A percentile compares a stretch with the other conserved stretches of the same genome.
Conservation (phyloP, 495 filamentous ascomycete genomes). For the Platismatia glauca region DNA sequence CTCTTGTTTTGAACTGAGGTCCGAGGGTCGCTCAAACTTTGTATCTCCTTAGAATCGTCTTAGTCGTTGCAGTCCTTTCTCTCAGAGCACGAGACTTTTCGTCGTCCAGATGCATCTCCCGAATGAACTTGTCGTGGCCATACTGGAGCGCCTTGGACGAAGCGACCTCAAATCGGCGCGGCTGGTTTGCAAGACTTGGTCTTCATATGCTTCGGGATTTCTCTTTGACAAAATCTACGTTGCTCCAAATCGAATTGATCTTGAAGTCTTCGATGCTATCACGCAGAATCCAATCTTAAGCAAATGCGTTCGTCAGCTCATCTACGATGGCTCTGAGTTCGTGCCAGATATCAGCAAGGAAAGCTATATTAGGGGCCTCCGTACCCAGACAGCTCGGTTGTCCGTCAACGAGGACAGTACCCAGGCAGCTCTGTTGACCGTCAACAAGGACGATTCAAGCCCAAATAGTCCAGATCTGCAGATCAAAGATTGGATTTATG, state of each 20-base stretch:
- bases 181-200: background rate
- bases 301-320: background rate
- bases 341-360: background rate
- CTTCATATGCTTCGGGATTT: background rate
- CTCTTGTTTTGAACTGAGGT: too few relatives aligned
- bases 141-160: background rate
- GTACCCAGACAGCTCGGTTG: background rate
- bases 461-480: background rate
- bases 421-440: background rate
- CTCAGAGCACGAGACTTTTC: background rate
- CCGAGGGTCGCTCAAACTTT: too few relatives aligned
- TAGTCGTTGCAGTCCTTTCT: background rate
- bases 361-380: background rate
- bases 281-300: background rate
- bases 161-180: background rate
- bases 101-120: background rate
- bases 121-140: background rate
- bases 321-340: slow-evolving; percentile 3
- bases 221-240: slow-evolving; percentile 3
- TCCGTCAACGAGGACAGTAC: too few relatives aligned
- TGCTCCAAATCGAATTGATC: background rate
- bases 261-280: background rate
- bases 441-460: background rate
- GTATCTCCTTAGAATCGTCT: too few relatives aligned
- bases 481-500: background rate